A percentile compares a stretch with the other conserved stretches of the same genome.
phyloP scores from a whole-genome alignment of 2,329 filamentous ascomycete species.

The Esteya vermicola region DNA sequence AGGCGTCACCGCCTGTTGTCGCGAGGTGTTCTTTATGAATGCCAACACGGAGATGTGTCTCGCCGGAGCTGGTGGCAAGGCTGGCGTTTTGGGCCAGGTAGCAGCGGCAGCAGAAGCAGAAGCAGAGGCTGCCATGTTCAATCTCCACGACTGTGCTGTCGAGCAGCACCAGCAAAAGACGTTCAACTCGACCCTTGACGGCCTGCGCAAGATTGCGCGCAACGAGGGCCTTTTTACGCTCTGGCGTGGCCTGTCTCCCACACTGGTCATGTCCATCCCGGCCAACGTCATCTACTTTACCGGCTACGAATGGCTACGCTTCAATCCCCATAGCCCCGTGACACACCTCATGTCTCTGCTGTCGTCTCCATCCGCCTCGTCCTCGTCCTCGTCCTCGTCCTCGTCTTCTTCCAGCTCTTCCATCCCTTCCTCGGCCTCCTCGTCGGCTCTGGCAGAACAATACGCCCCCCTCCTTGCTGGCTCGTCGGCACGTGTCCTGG shows the following conservation, averaged over 20 bases:
- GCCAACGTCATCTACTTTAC: constrained; percentile 98
- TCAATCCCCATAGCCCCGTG: constrained; percentile 59
- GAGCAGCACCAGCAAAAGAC: constrained; percentile 73
- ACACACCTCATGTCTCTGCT: constrained; percentile 40
- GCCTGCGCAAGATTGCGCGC: constrained; percentile 81
- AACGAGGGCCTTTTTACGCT: constrained; percentile 79
- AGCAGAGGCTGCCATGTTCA: constrained; percentile 23
- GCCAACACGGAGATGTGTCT: constrained; percentile 73
- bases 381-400: too few relatives aligned
- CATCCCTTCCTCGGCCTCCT: too few relatives aligned
- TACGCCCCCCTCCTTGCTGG: constrained; percentile 74
- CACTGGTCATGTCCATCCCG: constrained; percentile 83
- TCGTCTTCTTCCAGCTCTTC: too few relatives aligned
- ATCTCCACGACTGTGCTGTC: constrained; percentile 54
- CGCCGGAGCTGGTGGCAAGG: constrained; percentile 43
- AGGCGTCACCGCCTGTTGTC: constrained; percentile 86
- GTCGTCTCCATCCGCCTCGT: too few relatives aligned
- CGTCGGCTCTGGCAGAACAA: too few relatives aligned
- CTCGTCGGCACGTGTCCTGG: constrained; percentile 60
- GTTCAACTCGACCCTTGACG: constrained; percentile 85
- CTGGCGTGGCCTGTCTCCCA: constrained; percentile 91
- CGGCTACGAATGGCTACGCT: constrained; percentile 89
- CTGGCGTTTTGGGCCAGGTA: too few relatives aligned
- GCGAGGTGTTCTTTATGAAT: constrained; percentile 93
- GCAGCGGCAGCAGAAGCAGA: constrained; percentile 31